phyloP scores from a whole-genome alignment of 2,329 filamentous ascomycete species.

The Epicoccum nigrum region DNA sequence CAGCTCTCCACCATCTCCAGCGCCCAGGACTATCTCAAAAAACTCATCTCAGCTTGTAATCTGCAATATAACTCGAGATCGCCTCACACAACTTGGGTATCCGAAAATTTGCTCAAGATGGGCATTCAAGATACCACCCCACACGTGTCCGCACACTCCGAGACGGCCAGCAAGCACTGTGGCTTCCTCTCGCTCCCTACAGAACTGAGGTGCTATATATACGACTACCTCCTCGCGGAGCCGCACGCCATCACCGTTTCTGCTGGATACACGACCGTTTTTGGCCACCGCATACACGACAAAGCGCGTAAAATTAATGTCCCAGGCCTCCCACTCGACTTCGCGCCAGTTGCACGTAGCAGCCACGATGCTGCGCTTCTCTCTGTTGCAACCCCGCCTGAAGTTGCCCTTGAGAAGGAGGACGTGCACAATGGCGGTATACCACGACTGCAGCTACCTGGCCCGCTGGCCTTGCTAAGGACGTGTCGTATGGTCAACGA shows the following conservation, averaged over 20 bases:
- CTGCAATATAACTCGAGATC: constrained; percentile 6
- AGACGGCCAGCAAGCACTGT: constrained; percentile 10
- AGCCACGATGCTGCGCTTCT: constrained; percentile 45
- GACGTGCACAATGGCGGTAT: constrained; percentile 12
- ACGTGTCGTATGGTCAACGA: constrained; percentile 44
- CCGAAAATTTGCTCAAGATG: constrained; percentile 6
- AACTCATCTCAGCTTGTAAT: not conserved
- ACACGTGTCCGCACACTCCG: constrained; percentile 7
- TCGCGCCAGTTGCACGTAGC: constrained; percentile 43
- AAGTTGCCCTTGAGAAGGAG: constrained; percentile 21
- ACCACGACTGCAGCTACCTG: constrained; percentile 26
- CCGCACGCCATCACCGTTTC: constrained; percentile 48
- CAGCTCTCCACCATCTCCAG: constrained; percentile 12
- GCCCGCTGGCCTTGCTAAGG: constrained; percentile 34
- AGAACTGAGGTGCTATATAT: constrained; percentile 52
- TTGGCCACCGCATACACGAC: constrained; percentile 37
- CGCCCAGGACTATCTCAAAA: not conserved
- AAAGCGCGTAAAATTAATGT: constrained; percentile 31
- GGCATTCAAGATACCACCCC: constrained; percentile 12
- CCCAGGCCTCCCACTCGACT: constrained; percentile 47
- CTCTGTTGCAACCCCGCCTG: constrained; percentile 34
- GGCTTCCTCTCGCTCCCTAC: constrained; percentile 41
- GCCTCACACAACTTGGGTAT: not conserved
- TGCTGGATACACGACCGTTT: constrained; percentile 41
- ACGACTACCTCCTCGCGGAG: constrained; percentile 48